phyloP scores from a whole-genome alignment of 2,329 filamentous ascomycete genomes.

The Beauveria asiatica region DNA sequence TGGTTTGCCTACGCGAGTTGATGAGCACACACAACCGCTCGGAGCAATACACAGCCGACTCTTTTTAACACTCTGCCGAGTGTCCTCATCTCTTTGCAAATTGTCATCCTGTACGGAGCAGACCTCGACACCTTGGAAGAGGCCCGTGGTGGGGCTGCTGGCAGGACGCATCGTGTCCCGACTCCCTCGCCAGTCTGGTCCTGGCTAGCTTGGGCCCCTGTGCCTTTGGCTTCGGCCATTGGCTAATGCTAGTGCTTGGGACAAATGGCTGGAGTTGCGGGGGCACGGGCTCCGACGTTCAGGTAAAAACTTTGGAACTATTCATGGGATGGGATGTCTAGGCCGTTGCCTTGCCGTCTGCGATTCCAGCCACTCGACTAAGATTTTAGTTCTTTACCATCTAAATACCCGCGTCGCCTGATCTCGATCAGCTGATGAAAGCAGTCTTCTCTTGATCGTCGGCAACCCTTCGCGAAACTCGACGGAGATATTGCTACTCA shows the following conservation, averaged over 20 bases:
- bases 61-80: neutral
- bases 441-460: neutral
- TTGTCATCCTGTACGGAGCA: neutral
- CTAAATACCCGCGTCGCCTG: too few relatives aligned
- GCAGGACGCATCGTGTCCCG: constrained; percentile 1
- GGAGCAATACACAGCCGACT: neutral
- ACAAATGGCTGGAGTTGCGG: neutral
- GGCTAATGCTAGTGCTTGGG: neutral
- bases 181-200: neutral
- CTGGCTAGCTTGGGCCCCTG: neutral
- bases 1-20: neutral
- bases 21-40: neutral
- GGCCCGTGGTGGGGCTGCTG: too few relatives aligned
- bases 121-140: neutral
- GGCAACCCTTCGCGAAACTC: neutral
- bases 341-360: neutral
- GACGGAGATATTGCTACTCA: too few relatives aligned
- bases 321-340: neutral
- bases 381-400: too few relatives aligned
- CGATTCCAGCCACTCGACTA: neutral
- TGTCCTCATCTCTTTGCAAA: neutral
- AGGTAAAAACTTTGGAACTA: too few relatives aligned
- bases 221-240: neutral
- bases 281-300: neutral
- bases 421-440: neutral